Conservation (phyloP, 129 eudicot genomes). For the Flaveria bidentis region DNA sequence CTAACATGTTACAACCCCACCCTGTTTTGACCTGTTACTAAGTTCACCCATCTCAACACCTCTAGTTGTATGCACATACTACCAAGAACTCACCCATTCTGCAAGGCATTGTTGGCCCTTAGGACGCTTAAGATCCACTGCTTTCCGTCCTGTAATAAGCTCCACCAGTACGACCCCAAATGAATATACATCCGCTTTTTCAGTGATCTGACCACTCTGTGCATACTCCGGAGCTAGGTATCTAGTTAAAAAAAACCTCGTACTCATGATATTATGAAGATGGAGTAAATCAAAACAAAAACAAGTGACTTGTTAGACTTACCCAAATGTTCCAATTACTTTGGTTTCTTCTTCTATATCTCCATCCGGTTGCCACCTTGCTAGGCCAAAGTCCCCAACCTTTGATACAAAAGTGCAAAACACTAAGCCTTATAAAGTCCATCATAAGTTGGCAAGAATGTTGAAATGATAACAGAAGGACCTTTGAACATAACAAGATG, state of each 20-base stretch:
- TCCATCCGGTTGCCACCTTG: conserved; percentile 97
- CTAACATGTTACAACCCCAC: background rate
- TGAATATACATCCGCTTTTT: conserved; percentile 91
- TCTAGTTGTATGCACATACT: background rate
- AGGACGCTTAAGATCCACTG: conserved; percentile 85
- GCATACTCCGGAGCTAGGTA: conserved; percentile 95
- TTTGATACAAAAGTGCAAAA: conserved; percentile 29
- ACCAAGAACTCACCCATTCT: conserved; percentile 64
- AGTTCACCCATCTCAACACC: background rate
- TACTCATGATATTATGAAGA: background rate
- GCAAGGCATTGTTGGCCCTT: conserved; percentile 92
- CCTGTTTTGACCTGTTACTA: background rate
- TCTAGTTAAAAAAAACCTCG: conserved; percentile 32
- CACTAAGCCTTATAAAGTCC: background rate
- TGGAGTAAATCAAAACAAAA: background rate
- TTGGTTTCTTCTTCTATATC: conserved; percentile 82
- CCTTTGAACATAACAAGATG: background rate
- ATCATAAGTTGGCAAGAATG: background rate
- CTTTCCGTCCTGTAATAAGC: conserved; percentile 85
- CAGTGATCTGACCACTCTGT: conserved; percentile 92
- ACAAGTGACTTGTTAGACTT: conserved; percentile 17
- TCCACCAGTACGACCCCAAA: conserved; percentile 87
- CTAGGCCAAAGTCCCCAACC: conserved; percentile 95
- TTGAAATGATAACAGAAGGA: background rate
- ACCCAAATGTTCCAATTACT: conserved; percentile 95